Percentiles rank a stretch among this genome's conserved stretches.
These are phyloP conservation scores for Alternaria sp. DNA, from an alignment of 2,329 filamentous ascomycete species.

Conservation along the genomic window DNA sequence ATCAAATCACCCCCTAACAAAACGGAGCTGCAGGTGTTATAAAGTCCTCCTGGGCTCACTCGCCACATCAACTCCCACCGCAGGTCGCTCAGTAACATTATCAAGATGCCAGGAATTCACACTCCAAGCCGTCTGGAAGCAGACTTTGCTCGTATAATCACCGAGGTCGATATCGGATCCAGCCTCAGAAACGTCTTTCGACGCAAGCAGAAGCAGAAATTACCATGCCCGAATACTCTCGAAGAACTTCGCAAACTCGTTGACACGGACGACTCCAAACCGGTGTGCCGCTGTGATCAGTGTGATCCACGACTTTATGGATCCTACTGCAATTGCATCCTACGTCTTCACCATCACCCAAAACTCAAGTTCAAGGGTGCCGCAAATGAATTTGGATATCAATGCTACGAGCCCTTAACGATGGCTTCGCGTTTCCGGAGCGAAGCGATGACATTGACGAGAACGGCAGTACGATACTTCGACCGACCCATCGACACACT, in stretches of 20 bases:
- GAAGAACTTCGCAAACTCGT: background rate
- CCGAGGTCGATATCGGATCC: background rate
- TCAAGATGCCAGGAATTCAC: background rate
- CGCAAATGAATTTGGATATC: constrained; percentile 3
- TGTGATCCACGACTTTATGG: background rate
- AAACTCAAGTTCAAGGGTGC: constrained; percentile 1
- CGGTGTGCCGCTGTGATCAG: background rate
- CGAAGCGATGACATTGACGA: background rate
- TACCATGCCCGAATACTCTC: background rate
- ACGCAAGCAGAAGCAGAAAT: background rate
- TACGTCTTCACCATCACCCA: background rate
- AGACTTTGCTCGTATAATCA: no score
- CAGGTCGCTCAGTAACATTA: background rate
- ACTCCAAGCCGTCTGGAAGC: background rate
- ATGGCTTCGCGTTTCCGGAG: background rate
- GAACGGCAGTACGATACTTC: background rate
- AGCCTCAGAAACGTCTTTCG: background rate
- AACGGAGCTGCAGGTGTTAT: background rate
- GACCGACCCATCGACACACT: background rate
- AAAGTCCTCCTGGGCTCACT: background rate
- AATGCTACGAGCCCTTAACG: background rate
- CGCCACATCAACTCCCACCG: background rate
- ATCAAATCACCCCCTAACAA: background rate
- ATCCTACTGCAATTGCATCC: background rate
- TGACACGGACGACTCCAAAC: background rate